Evolutionary conservation across 2,329 filamentous ascomycete genomes (phyloP).

Genomic region (Cercospora citrullina): DNA sequence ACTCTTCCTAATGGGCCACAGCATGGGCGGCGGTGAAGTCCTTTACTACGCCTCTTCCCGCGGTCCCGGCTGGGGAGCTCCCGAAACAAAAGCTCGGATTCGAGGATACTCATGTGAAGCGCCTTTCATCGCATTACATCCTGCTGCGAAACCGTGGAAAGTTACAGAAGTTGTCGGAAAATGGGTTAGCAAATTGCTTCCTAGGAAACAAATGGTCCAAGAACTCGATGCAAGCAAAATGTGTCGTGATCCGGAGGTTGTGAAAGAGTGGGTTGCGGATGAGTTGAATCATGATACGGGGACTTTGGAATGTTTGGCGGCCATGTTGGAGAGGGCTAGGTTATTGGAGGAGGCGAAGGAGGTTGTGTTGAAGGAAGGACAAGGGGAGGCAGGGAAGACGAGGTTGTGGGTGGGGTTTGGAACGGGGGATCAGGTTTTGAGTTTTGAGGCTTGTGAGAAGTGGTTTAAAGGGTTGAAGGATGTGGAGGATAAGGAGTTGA

Average conservation of each 20-base stretch:
- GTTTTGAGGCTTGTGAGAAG: slow-evolving; percentile 62
- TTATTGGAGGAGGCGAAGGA: slow-evolving; percentile 60
- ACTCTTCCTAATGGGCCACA: slow-evolving; percentile 84
- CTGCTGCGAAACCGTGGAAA: slow-evolving; percentile 61
- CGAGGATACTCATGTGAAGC: slow-evolving; percentile 73
- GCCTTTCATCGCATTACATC: slow-evolving; percentile 76
- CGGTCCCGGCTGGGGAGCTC: slow-evolving; percentile 37
- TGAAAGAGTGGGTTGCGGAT: slow-evolving; percentile 64
- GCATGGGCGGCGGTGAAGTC: slow-evolving; percentile 82
- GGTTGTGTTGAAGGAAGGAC: slow-evolving; percentile 41
- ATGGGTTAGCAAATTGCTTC: slow-evolving; percentile 67
- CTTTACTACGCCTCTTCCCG: slow-evolving; percentile 57
- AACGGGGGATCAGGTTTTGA: slow-evolving; percentile 68
- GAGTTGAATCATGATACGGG: slow-evolving; percentile 76
- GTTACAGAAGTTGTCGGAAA: slow-evolving; percentile 67
- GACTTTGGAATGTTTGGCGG: slow-evolving; percentile 77
- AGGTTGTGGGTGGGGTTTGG: slow-evolving; percentile 75
- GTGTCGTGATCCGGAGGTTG: slow-evolving; percentile 65
- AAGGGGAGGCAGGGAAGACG: slow-evolving; percentile 56
- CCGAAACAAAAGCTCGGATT: slow-evolving; percentile 59
- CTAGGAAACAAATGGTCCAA: slow-evolving; percentile 65
- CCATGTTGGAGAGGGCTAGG: slow-evolving; percentile 71
- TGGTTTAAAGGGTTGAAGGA: slow-evolving; percentile 58
- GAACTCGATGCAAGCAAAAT: slow-evolving; percentile 65
- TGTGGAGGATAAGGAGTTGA: slow-evolving; percentile 68